phyloP scores from a whole-genome alignment of 2,329 filamentous ascomycete species.

The Chaetomiaceae sp. region DNA sequence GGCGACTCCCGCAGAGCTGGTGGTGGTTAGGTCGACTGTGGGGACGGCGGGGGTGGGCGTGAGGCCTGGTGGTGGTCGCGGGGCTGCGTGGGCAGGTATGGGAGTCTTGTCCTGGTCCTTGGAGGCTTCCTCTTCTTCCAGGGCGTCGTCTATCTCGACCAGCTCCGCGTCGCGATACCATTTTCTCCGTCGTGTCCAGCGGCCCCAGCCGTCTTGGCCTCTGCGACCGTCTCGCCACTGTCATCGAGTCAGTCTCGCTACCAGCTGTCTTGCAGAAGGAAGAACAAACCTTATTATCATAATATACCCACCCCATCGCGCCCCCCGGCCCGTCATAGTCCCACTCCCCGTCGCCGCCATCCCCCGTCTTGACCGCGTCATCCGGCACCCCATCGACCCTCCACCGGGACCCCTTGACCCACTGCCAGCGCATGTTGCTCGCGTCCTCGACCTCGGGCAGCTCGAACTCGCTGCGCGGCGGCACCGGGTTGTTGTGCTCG shows the following conservation, averaged over 20 bases:
- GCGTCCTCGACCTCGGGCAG: conserved; percentile 59
- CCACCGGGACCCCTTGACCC: conserved; percentile 85
- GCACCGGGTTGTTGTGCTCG: conserved; percentile 81
- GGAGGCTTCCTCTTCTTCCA: conserved; percentile 34
- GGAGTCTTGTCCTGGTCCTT: conserved; percentile 22
- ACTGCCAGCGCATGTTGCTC: conserved; percentile 58
- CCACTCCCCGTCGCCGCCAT: conserved; percentile 38
- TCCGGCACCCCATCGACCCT: conserved; percentile 71
- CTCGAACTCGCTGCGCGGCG: conserved; percentile 66
- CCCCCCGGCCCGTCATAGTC: conserved; percentile 58
- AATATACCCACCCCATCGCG: conserved; percentile 88
- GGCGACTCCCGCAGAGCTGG: conserved; percentile 3
- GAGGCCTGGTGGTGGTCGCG: conserved; percentile 7
- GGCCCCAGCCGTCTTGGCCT: conserved; percentile 84
- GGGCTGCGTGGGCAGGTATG: background rate
- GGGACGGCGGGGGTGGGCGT: conserved; percentile 7
- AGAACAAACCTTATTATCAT: conserved; percentile 78
- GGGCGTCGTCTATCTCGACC: conserved; percentile 59
- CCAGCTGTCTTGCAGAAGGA: too few relatives aligned
- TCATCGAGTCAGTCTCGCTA: conserved; percentile 9
- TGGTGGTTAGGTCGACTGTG: conserved; percentile 10
- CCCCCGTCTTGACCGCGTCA: conserved; percentile 35
- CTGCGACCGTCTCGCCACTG: conserved; percentile 87
- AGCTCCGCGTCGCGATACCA: conserved; percentile 97
- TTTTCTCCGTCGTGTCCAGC: conserved; percentile 88